These are phyloP conservation scores for Basidioascus undulatus DNA, from an alignment of 768 basidiomycete genomes.

Conservation along the genomic window DNA sequence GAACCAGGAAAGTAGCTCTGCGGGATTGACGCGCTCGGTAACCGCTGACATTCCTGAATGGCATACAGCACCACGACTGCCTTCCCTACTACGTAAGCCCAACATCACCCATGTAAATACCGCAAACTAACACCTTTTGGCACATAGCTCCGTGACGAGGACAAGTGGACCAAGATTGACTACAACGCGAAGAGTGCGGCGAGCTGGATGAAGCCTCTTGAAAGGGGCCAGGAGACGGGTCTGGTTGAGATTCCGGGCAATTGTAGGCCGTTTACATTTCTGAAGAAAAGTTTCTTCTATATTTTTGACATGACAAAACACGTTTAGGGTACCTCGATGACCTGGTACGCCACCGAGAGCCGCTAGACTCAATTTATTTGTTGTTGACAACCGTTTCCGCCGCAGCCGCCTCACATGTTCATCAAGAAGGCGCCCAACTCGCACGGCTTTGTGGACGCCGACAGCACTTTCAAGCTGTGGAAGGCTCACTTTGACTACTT, in stretches of 20 bases:
- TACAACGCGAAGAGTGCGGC: conserved; percentile 30
- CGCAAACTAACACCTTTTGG: too few relatives aligned
- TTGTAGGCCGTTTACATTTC: too few relatives aligned
- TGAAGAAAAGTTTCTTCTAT: too few relatives aligned
- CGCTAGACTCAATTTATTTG: conserved; percentile 2
- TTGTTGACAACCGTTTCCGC: background rate
- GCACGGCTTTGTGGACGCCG: conserved; percentile 48
- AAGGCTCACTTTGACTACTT: conserved; percentile 47
- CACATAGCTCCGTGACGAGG: conserved; percentile 41
- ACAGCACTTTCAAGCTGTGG: conserved; percentile 47
- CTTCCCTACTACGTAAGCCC: conserved; percentile 44
- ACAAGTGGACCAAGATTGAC: conserved; percentile 49
- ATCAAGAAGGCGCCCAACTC: conserved; percentile 42
- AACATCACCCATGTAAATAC: too few relatives aligned
- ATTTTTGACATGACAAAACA: too few relatives aligned
- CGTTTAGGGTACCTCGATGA: conserved; percentile 53
- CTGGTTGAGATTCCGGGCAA: conserved; percentile 28
- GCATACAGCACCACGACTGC: conserved; percentile 18
- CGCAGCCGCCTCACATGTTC: conserved; percentile 30
- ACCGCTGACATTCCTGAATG: background rate
- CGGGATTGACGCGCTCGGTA: conserved; percentile 15
- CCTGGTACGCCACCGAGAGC: conserved; percentile 37
- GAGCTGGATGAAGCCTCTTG: conserved; percentile 52
- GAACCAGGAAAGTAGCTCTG: too few relatives aligned
- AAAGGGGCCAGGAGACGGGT: conserved; percentile 37